Evolutionary conservation across 768 basidiomycete species (phyloP).

Genomic region (Hypholoma sublateritium): DNA sequence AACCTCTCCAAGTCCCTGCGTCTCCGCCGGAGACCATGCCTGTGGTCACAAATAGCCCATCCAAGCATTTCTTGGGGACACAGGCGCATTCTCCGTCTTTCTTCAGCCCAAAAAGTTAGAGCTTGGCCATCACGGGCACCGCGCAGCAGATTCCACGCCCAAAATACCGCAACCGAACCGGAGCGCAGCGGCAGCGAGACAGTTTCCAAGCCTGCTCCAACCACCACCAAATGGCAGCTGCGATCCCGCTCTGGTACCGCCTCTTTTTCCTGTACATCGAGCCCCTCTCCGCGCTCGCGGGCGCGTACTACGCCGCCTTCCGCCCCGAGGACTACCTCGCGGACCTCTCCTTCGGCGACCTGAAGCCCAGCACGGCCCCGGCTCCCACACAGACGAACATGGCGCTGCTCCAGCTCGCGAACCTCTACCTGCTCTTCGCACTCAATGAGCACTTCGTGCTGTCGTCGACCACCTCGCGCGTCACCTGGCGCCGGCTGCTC

Average conservation of each 20-base stretch:
- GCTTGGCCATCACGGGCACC: too few species aligned
- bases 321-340: constrained; percentile 36
- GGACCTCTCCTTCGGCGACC: constrained; percentile 26
- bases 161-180: not conserved
- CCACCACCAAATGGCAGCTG: not conserved
- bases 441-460: constrained; percentile 51
- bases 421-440: constrained; percentile 51
- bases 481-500: constrained; percentile 43
- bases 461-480: constrained; percentile 37
- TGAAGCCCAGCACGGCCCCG: constrained; percentile 1
- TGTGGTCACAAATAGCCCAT: too few species aligned
- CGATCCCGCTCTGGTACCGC: constrained; percentile 28
- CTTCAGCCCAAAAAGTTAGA: too few species aligned
- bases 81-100: too few species aligned
- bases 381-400: constrained; percentile 30
- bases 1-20: too few species aligned
- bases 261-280: constrained; percentile 53
- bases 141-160: too few species aligned
- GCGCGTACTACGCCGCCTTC: constrained; percentile 46
- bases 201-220: not conserved
- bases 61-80: too few species aligned
- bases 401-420: constrained; percentile 46
- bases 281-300: constrained; percentile 48
- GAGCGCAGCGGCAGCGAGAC: not conserved
- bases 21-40: too few species aligned